phyloP scores from a whole-genome alignment of 108 stramenopile species.

The Fistulifera solaris region DNA sequence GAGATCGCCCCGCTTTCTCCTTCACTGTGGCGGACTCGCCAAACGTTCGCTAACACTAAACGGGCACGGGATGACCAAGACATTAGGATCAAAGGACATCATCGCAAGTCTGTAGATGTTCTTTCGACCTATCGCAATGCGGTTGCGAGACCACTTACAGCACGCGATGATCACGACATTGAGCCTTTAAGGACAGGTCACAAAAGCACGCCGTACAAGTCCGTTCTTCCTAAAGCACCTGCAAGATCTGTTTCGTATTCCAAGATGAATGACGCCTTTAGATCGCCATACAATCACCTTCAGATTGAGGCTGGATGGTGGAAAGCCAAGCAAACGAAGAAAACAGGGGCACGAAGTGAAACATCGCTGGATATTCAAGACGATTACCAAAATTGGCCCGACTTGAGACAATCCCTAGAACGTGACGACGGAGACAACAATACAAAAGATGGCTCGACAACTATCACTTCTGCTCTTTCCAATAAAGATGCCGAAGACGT shows the following conservation, averaged over 20 bases:
- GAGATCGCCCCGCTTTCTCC: too few relatives aligned
- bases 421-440: slow-evolving; percentile 26
- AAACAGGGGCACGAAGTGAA: slow-evolving; percentile 31
- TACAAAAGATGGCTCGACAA: slow-evolving; percentile 58
- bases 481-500: slow-evolving; percentile 52
- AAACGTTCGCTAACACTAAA: not conserved
- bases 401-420: slow-evolving; percentile 3
- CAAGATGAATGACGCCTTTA: too few relatives aligned
- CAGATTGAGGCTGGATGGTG: too few relatives aligned
- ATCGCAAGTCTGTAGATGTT: not conserved
- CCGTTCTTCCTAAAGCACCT: slow-evolving; percentile 14
- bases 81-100: not conserved
- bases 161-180: slow-evolving; percentile 29
- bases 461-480: slow-evolving; percentile 59
- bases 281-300: too few relatives aligned
- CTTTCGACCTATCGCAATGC: slow-evolving; percentile 1
- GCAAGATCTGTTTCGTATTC: slow-evolving; percentile 10
- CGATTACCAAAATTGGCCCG: slow-evolving; percentile 12
- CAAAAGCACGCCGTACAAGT: slow-evolving; percentile 6
- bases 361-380: slow-evolving; percentile 38
- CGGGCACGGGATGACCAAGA: not conserved
- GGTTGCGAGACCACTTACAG: not conserved
- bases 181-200: not conserved
- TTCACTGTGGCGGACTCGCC: too few relatives aligned
- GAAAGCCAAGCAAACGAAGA: too few relatives aligned